Percentiles rank a stretch among this genome's conserved stretches.
Conservation (phyloP, 768 basidiomycete genomes). For the Mycena capillaripes region DNA sequence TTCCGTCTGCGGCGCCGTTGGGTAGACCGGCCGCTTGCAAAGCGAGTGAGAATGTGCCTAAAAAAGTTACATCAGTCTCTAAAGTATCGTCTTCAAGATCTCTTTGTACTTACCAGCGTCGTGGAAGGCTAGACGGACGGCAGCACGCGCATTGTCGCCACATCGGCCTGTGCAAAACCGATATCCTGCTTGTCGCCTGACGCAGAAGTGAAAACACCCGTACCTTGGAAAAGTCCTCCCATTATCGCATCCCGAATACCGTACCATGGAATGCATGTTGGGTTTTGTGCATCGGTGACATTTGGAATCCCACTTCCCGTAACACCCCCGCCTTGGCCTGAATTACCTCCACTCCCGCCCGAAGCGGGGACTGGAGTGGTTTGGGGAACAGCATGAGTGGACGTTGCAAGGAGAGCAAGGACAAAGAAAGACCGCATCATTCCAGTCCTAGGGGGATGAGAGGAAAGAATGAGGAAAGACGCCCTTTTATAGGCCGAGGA, state of each 20-base stretch:
- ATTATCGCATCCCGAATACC: constrained; percentile 34
- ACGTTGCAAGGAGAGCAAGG: not conserved
- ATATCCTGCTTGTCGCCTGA: no score
- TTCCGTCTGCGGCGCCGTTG: constrained; percentile 32
- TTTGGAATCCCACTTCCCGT: constrained; percentile 21
- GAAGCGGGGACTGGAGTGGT: not conserved
- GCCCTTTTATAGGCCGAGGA: no score
- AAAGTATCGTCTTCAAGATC: no score
- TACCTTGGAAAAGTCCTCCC: constrained; percentile 24
- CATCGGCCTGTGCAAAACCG: constrained; percentile 14
- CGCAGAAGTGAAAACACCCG: not conserved
- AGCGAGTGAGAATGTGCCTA: constrained; percentile 26
- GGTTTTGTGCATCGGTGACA: constrained; percentile 21
- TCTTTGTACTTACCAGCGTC: constrained; percentile 28
- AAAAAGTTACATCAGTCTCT: not conserved
- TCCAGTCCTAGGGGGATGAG: no score
- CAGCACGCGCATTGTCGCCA: constrained; percentile 27
- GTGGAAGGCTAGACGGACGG: constrained; percentile 34
- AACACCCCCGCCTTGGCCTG: not conserved
- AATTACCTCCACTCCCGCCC: not conserved
- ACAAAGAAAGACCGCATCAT: not conserved
- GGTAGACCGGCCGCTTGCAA: not conserved
- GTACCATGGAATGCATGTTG: constrained; percentile 25
- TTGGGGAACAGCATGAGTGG: not conserved
- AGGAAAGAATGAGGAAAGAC: no score